Base-by-base conservation (phyloP, 805 yeast species). In the Kodamaea neixiangensis region DNA sequence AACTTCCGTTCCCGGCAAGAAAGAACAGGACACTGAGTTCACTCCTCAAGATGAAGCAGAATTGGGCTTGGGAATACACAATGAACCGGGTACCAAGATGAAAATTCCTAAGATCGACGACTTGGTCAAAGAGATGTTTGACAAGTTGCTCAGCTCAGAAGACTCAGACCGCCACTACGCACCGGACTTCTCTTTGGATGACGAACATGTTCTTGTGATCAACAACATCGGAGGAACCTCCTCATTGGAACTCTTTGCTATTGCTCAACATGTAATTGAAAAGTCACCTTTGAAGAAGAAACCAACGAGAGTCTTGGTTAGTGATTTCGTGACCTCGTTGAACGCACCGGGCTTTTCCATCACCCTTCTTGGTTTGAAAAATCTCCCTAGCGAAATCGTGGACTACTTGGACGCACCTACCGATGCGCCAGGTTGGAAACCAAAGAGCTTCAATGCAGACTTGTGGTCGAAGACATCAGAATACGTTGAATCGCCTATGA, bases 11-110 rank as follows among this genome's bases (percentile, higher is more conserved):
- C 97, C 98, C 3, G 96, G 96, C 4, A 81, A 88, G 59, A 19
- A 50, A 5, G 64, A 47, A 15, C 79, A 61, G 29, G 76, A 70
- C 40, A 54, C 71, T 41, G 82, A 77, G 42, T 66, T 69, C 49
- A 77, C 89, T 54, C 77, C 70, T 21, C 77, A 68, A 3, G 73
- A 83, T 51, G 89, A 88, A 67, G 86, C 87, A 64, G 98, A 92
- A 67, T 77, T 92, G 52, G 98, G 98, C 21, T 86, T 92, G 84
- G 98, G 98, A 42, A 92, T 92, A 54, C 98, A 92, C 69, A 92
- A 92, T 62, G 98, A 92, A 66, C 94, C 97, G 0, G 97, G 97
- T 54, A 84, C 84, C 51, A 79, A 81, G 54, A 63, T 81, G 34
- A 69, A 75, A 14, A 81, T 92, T 58, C 97, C 97, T 20, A 65